Percentiles rank a stretch among this genome's conserved stretches.
These are phyloP conservation scores for Helenozyma baotianmanensis DNA, from an alignment of 805 yeast genomes.

Conservation along the genomic window DNA sequence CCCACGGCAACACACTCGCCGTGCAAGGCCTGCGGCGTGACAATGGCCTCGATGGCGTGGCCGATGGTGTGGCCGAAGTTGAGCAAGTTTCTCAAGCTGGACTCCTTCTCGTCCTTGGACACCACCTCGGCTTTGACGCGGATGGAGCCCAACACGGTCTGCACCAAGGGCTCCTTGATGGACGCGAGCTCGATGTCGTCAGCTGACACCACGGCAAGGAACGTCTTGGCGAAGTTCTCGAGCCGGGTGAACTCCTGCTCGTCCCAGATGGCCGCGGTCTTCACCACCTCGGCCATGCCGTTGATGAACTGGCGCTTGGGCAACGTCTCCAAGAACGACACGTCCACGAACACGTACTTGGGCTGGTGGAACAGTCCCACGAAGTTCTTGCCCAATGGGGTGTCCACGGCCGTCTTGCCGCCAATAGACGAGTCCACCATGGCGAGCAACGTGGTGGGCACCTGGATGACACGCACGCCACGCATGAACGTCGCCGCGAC, in stretches of 20 bases:
- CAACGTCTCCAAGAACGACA: conserved; percentile 77
- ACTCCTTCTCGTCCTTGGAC: conserved; percentile 89
- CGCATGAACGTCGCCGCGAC: conserved; percentile 99
- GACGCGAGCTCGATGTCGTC: conserved; percentile 49
- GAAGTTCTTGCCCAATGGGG: conserved; percentile 92
- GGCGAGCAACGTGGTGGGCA: conserved; percentile 89
- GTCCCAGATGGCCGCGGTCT: conserved; percentile 98
- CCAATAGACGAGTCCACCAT: conserved; percentile 99
- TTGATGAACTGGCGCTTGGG: conserved; percentile 94
- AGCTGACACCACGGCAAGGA: conserved; percentile 58
- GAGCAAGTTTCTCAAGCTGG: conserved; percentile 84
- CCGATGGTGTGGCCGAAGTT: conserved; percentile 98
- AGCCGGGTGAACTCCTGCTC: conserved; percentile 81
- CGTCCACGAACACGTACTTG: conserved; percentile 77
- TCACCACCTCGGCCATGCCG: conserved; percentile 97
- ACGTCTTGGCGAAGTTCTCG: conserved; percentile 67
- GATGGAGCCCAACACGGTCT: conserved; percentile 80
- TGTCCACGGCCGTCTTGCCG: conserved; percentile 97
- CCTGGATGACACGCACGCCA: conserved; percentile 89
- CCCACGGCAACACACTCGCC: conserved; percentile 99
- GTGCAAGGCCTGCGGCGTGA: conserved; percentile 93
- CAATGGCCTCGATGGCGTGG: conserved; percentile 96
- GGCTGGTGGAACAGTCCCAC: conserved; percentile 99
- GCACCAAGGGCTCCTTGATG: conserved; percentile 69
- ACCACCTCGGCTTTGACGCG: conserved; percentile 93